These are phyloP conservation scores for Chaetomiaceae sp. DNA, from an alignment of 2,329 filamentous ascomycete genomes.

Conservation along the genomic window DNA sequence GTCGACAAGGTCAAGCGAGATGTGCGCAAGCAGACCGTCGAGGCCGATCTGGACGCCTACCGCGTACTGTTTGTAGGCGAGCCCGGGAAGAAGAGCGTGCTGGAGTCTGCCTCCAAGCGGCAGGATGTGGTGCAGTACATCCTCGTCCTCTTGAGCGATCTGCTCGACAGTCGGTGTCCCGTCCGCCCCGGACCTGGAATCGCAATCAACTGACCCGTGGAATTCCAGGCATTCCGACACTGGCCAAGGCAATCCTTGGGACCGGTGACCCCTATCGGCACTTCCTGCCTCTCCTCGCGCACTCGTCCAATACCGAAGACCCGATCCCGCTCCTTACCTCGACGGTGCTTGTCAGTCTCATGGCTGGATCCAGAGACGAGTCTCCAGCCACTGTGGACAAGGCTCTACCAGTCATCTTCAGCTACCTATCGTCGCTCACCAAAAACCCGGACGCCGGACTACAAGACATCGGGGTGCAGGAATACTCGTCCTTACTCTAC, in stretches of 20 bases:
- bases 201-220: constrained; percentile 11
- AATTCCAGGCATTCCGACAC: constrained; percentile 66
- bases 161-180: constrained; percentile 63
- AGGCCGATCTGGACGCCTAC: constrained; percentile 76
- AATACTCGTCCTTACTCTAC: constrained; percentile 81
- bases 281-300: constrained; percentile 76
- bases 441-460: constrained; percentile 83
- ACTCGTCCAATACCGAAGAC: constrained; percentile 69
- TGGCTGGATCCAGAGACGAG: constrained; percentile 62
- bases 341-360: constrained; percentile 75
- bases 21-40: constrained; percentile 76
- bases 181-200: not conserved
- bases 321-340: constrained; percentile 86
- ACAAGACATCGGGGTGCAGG: constrained; percentile 92
- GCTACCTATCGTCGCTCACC: constrained; percentile 77
- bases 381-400: constrained; percentile 60
- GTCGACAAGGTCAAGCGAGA: constrained; percentile 96
- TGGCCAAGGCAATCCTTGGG: constrained; percentile 71
- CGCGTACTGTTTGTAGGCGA: constrained; percentile 73
- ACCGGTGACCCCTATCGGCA: constrained; percentile 76
- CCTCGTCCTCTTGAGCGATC: constrained; percentile 79
- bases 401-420: constrained; percentile 76
- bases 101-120: constrained; percentile 81
- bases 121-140: constrained; percentile 93
- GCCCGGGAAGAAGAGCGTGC: constrained; percentile 63